These are phyloP conservation scores for Aspergillus bombycis DNA, from an alignment of 2,329 filamentous ascomycete genomes.

Conservation along the genomic window DNA sequence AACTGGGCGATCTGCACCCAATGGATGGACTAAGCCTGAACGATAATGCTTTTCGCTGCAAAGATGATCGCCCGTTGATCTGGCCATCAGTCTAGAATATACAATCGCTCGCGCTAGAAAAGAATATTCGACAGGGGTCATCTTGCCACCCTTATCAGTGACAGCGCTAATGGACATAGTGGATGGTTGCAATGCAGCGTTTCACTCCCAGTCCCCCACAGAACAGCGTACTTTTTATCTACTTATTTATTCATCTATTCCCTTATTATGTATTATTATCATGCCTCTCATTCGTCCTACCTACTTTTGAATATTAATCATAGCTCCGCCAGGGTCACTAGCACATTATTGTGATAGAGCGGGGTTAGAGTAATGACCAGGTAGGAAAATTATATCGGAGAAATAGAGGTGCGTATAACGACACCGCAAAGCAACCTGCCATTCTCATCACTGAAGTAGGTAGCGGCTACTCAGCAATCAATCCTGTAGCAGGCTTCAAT, in stretches of 20 bases:
- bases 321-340: background rate
- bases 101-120: constrained; percentile 3
- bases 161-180: background rate
- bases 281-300: background rate
- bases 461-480: background rate
- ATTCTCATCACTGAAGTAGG: background rate
- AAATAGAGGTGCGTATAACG: background rate
- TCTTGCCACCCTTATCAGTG: constrained; percentile 1
- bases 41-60: background rate
- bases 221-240: background rate
- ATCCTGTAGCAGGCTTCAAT: background rate
- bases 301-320: background rate
- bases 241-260: background rate
- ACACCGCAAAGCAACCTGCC: background rate
- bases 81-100: constrained; percentile 4
- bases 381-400: background rate
- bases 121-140: background rate
- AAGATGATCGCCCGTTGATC: background rate
- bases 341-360: background rate
- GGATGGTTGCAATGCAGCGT: constrained; percentile 6
- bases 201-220: background rate
- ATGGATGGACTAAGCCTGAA: background rate
- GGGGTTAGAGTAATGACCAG: background rate
- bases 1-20: background rate
- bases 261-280: background rate